Base-by-base conservation (phyloP, 768 basidiomycete species). In the Hericium erinaceus region DNA sequence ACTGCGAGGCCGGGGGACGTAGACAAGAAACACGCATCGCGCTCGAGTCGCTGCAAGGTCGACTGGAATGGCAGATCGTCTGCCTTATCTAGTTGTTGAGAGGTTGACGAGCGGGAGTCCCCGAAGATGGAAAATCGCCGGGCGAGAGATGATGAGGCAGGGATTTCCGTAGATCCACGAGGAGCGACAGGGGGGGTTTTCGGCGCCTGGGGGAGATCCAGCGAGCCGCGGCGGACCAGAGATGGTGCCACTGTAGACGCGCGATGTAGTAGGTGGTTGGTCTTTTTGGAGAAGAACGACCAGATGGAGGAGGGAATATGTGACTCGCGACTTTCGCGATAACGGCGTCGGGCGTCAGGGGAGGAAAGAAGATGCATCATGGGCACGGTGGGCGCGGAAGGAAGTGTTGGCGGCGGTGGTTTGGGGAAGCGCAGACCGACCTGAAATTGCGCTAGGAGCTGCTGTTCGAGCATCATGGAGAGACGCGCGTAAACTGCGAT, bases 381-480 rank as follows among this genome's bases (percentile, higher is more conserved):
- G 37, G 54, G 24, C n/a, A 38, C 16, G 24, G 40, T 33, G 20
- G 60, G 44, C 0, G 54, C 26, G 9, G 56, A 46, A 3, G 26
- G 60, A 18, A 49, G 41, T 16, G 54, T 20, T 55, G n/a, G 69
- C 55, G 57, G 68, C 64, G 22, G 68, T 68, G 58, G 69, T 64
- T 67, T 66, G 4, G 77, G 75, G 54, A 74, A 78, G 38, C 67
- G 70, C 38, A 86, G 68, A 7, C 68, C 66, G n/a, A 84, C 74
- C 52, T 75, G 69, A 0, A 77, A 81, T 66, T 83, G 74, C 4
- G 69, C 56, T 28, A 86, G 73, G 4, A 85, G 66, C 39, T 78
- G 75, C 64, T 85, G 83, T 63, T 87, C 85, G 15, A 87, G 77
- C 4, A 83, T 59, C 38, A 84, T 73, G 1, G 83, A 81, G 1